Evolutionary conservation across 108 stramenopile genomes (phyloP).

Genomic region (Licmophora abbreviata): DNA sequence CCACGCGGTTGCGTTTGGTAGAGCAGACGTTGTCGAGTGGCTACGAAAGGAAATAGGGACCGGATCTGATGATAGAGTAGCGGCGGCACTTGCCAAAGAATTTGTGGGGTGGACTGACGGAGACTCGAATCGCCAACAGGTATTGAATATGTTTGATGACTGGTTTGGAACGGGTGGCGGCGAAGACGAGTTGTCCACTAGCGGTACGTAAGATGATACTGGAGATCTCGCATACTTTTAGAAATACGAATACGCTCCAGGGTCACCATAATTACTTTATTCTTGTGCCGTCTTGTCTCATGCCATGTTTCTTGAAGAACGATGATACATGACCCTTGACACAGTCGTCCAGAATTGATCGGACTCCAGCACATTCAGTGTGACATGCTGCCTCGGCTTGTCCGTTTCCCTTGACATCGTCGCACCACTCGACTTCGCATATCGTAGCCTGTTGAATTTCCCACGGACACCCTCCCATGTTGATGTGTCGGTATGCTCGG

Average conservation of each 20-base stretch:
- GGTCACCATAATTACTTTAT: background rate
- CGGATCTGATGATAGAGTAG: slow-evolving; percentile 21
- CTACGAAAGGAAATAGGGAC: slow-evolving; percentile 37
- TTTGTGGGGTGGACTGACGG: slow-evolving; percentile 39
- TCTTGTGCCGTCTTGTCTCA: slow-evolving; percentile 13
- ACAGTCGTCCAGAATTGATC: slow-evolving; percentile 12
- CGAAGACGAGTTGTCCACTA: slow-evolving; percentile 6
- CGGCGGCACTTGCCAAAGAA: slow-evolving; percentile 29
- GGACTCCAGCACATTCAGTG: slow-evolving; percentile 19
- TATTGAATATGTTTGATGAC: slow-evolving; percentile 38
- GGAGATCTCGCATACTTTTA: no score
- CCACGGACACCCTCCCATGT: slow-evolving; percentile 24
- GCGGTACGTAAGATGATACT: no score
- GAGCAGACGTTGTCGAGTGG: slow-evolving; percentile 55
- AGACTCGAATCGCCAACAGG: slow-evolving; percentile 20
- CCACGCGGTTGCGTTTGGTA: slow-evolving; percentile 74
- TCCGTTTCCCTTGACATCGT: background rate
- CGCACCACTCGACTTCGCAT: slow-evolving; percentile 32
- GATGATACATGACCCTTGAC: slow-evolving; percentile 1
- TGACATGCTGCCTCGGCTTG: slow-evolving; percentile 6
- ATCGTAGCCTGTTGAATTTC: slow-evolving; percentile 13
- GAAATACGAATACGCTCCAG: background rate
- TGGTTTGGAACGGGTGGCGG: slow-evolving; percentile 3
- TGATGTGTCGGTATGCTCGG: slow-evolving; percentile 25
- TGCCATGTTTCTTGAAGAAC: slow-evolving; percentile 6